A percentile compares a stretch with the other conserved stretches of the same genome.
These are phyloP conservation scores for Clarkia xantiana DNA, from an alignment of 345 rosid species.

Conservation along the genomic window DNA sequence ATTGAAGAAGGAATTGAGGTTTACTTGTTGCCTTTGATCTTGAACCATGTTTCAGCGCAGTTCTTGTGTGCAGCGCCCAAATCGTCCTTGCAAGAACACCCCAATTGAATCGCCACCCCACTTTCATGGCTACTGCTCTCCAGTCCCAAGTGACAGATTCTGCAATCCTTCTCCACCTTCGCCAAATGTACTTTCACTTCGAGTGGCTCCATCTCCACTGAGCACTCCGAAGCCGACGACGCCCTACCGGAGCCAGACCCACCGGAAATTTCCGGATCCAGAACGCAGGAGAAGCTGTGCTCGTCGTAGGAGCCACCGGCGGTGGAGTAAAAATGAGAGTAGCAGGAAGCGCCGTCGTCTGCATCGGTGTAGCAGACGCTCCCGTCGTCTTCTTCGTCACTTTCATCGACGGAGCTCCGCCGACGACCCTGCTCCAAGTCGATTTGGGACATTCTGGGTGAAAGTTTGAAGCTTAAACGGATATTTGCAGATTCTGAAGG, in stretches of 20 bases:
- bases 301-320: slow-evolving; percentile 66
- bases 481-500: too few species aligned
- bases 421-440: slow-evolving; percentile 59
- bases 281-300: slow-evolving; percentile 30
- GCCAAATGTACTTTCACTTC: slow-evolving; percentile 33
- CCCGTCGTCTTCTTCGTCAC: slow-evolving; percentile 6
- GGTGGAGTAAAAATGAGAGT: slow-evolving; percentile 78
- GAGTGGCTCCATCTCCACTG: slow-evolving; percentile 37
- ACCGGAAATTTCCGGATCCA: slow-evolving; percentile 19
- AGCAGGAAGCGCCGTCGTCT: slow-evolving; percentile 62
- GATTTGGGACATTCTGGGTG: slow-evolving; percentile 4
- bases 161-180: slow-evolving; percentile 44
- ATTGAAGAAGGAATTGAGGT: not conserved
- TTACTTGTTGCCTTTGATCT: slow-evolving; percentile 89
- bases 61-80: slow-evolving; percentile 88
- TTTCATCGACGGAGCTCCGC: slow-evolving; percentile 21
- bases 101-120: slow-evolving; percentile 56
- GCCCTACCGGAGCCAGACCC: slow-evolving; percentile 31
- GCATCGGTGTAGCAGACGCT: slow-evolving; percentile 67
- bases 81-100: slow-evolving; percentile 92
- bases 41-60: slow-evolving; percentile 97
- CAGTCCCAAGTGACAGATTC: slow-evolving; percentile 86
- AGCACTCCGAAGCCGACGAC: slow-evolving; percentile 49
- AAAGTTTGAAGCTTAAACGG: too few species aligned
- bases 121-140: slow-evolving; percentile 52